A percentile compares a stretch with the other conserved stretches of the same genome.
These are phyloP conservation scores for Carex littledalei DNA, from an alignment of 176 grass and related monocot genomes.

Conservation along the genomic window DNA sequence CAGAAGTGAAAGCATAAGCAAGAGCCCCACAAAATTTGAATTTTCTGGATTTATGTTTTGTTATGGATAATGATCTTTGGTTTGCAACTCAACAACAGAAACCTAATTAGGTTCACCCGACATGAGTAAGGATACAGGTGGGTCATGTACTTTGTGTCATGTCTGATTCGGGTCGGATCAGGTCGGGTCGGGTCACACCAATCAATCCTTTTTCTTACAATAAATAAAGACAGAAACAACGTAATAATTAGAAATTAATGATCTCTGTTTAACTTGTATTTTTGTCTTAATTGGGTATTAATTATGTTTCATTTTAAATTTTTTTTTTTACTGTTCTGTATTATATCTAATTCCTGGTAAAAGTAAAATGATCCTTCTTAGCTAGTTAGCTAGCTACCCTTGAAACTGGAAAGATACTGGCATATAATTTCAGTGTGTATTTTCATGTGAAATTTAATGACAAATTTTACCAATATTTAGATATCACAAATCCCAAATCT, in stretches of 20 bases:
- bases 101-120: slow-evolving; percentile 3
- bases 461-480: too few species aligned
- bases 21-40: slow-evolving; percentile 9
- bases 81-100: background rate
- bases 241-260: slow-evolving; percentile 9
- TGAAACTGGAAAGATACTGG: too few species aligned
- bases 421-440: background rate
- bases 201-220: background rate
- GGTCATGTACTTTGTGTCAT: background rate
- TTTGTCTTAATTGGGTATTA: background rate
- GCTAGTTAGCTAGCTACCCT: background rate
- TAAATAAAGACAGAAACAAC: background rate
- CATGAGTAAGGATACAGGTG: slow-evolving; percentile 6
- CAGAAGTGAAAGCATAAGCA: background rate
- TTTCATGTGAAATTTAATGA: background rate
- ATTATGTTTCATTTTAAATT: background rate
- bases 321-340: background rate
- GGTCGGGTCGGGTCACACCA: background rate
- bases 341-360: background rate
- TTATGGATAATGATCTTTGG: slow-evolving; percentile 5
- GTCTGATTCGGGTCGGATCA: background rate
- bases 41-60: background rate
- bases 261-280: background rate
- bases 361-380: background rate
- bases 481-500: too few species aligned